Evolutionary conservation across 2,329 filamentous ascomycete genomes (phyloP).

Genomic region (Westerdykella sp.): DNA sequence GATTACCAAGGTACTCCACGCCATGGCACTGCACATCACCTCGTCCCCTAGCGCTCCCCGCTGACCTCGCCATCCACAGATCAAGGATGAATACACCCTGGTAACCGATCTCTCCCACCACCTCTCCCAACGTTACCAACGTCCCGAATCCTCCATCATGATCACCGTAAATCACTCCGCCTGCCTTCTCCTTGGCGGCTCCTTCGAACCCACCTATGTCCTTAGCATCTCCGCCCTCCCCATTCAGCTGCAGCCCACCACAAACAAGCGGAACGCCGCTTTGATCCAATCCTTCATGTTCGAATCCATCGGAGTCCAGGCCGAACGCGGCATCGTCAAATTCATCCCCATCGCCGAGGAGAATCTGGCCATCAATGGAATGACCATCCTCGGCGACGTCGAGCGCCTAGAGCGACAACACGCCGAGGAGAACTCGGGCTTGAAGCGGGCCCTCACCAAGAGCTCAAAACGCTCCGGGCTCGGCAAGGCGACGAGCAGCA

Average conservation of each 20-base stretch:
- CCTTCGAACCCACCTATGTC: constrained; percentile 72
- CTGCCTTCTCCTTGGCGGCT: constrained; percentile 68
- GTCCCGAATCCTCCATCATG: constrained; percentile 66
- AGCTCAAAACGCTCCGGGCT: constrained; percentile 29
- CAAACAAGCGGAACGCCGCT: constrained; percentile 75
- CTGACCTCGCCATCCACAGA: constrained; percentile 41
- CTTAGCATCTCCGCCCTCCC: constrained; percentile 67
- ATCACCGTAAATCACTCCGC: constrained; percentile 70
- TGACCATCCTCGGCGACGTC: constrained; percentile 62
- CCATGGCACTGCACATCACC: background rate
- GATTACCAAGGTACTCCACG: background rate
- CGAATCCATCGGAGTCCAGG: constrained; percentile 60
- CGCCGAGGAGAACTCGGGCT: constrained; percentile 37
- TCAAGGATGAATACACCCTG: constrained; percentile 68
- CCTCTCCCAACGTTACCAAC: constrained; percentile 68
- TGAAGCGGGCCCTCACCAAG: constrained; percentile 39
- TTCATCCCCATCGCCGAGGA: constrained; percentile 67
- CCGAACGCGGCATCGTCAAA: constrained; percentile 64
- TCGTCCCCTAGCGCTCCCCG: constrained; percentile 1
- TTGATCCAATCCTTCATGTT: constrained; percentile 70
- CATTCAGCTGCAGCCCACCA: constrained; percentile 61
- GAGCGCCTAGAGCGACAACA: constrained; percentile 50
- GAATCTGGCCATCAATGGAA: constrained; percentile 64
- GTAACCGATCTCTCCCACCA: constrained; percentile 67
- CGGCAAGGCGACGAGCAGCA: constrained; percentile 34